Conservation (phyloP, 2,329 filamentous ascomycete species). For the Alternaria sp. region DNA sequence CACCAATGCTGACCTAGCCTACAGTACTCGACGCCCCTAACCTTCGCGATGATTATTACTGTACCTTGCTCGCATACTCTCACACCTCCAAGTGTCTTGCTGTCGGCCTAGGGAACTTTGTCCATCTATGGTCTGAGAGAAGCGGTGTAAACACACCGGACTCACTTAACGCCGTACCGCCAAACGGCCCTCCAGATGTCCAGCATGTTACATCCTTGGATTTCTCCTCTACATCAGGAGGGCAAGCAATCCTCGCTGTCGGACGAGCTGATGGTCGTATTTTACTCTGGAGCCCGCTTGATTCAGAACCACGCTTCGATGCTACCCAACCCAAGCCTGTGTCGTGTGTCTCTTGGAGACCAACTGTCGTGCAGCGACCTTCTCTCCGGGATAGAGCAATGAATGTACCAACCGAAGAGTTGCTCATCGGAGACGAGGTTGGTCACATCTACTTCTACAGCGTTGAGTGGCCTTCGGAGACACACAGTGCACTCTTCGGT, state of each 20-base stretch:
- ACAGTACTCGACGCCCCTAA: conserved; percentile 87
- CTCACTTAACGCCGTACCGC: conserved; percentile 61
- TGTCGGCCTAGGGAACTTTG: conserved; percentile 78
- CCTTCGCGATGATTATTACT: conserved; percentile 95
- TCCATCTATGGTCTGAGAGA: conserved; percentile 90
- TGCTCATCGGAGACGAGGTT: conserved; percentile 83
- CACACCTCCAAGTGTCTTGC: conserved; percentile 76
- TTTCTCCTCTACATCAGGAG: conserved; percentile 82
- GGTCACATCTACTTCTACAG: conserved; percentile 89
- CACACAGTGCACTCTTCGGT: conserved; percentile 70
- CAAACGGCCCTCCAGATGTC: conserved; percentile 34
- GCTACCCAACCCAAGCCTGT: conserved; percentile 75
- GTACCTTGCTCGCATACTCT: conserved; percentile 87
- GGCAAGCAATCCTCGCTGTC: conserved; percentile 82
- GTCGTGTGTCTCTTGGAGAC: conserved; percentile 83
- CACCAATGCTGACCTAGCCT: conserved; percentile 44
- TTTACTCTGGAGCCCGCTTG: conserved; percentile 78
- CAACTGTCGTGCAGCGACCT: conserved; percentile 61
- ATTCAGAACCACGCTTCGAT: conserved; percentile 75
- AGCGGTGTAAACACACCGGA: conserved; percentile 69
- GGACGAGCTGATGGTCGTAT: conserved; percentile 81
- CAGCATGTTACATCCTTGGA: conserved; percentile 80
- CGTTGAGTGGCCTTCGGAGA: conserved; percentile 76
- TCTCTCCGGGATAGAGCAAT: conserved; percentile 61
- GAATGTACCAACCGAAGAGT: conserved; percentile 75